Evolutionary conservation across 495 filamentous ascomycete genomes (phyloP).

Genomic region (Hypoxylon fuscum): DNA sequence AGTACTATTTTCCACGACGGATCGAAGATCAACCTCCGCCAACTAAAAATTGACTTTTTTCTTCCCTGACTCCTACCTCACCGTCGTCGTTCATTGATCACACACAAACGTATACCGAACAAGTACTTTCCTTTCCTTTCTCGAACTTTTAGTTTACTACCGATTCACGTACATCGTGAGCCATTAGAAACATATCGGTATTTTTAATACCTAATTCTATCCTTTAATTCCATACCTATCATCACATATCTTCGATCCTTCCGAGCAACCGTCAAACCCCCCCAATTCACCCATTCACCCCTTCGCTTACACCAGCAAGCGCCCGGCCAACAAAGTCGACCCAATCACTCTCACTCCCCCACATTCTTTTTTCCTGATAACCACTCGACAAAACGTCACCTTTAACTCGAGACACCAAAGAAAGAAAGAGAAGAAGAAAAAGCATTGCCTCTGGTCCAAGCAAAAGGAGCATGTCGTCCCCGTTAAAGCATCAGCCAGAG

Average conservation of each 20-base stretch:
- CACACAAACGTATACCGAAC: conserved; percentile 3
- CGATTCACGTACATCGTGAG: conserved; percentile 3
- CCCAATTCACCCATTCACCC: too few relatives aligned
- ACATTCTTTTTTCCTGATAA: conserved; percentile 31
- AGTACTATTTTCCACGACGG: conserved; percentile 12
- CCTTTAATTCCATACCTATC: conserved; percentile 15
- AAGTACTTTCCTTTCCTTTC: neutral
- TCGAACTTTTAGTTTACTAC: conserved; percentile 6
- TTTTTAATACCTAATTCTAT: conserved; percentile 34
- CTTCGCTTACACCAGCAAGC: conserved; percentile 49
- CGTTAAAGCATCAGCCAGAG: conserved; percentile 67
- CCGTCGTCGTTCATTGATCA: conserved; percentile 32
- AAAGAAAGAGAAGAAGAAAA: conserved; percentile 24
- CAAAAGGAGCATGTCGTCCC: conserved; percentile 62
- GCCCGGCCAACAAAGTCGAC: conserved; percentile 44
- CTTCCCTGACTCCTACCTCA: conserved; percentile 4
- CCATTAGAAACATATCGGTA: conserved; percentile 11
- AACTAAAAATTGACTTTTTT: conserved; percentile 25
- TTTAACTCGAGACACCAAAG: conserved; percentile 15
- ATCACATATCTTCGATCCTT: conserved; percentile 26
- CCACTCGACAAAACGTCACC: conserved; percentile 39
- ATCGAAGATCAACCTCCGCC: conserved; percentile 13
- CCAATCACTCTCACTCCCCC: conserved; percentile 43
- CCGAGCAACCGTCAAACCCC: conserved; percentile 19
- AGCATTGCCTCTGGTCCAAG: conserved; percentile 34